Conservation (phyloP, 192 early-diverging fungal species). For the Anaeromyces robustus region DNA sequence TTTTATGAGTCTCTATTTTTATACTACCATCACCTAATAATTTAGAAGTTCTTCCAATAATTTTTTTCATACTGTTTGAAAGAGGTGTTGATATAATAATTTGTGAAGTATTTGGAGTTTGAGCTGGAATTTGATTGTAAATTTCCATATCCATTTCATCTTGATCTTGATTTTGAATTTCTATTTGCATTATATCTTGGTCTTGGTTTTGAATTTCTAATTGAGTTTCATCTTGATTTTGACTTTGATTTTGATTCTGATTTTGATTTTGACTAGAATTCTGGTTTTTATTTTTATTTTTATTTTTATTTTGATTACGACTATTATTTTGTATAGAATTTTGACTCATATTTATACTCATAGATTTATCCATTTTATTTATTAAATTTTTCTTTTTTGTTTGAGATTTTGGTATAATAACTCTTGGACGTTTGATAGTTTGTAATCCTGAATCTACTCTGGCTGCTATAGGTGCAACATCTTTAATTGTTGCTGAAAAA, state of each 20-base stretch:
- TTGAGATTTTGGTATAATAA: neutral
- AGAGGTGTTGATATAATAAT: neutral
- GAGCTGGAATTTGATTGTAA: neutral
- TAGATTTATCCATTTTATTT: neutral
- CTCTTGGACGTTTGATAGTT: neutral
- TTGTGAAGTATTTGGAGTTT: neutral
- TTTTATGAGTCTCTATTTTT: neutral
- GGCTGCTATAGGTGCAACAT: neutral
- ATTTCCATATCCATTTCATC: too few relatives aligned
- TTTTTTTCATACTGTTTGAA: neutral
- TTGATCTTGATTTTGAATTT: too few relatives aligned
- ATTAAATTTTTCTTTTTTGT: neutral
- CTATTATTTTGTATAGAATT: neutral
- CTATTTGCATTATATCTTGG: too few relatives aligned
- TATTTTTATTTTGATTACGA: neutral
- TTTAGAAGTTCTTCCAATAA: neutral
- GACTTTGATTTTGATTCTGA: neutral
- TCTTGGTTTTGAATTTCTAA: too few relatives aligned
- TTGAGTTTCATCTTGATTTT: too few relatives aligned
- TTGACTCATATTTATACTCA: neutral
- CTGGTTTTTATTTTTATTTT: neutral
- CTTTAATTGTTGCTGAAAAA: neutral
- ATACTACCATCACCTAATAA: neutral
- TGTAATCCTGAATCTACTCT: neutral
- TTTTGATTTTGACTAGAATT: neutral